These are phyloP conservation scores for Phytophthora sp. DNA, from an alignment of 352 stramenopile species.

Conservation along the genomic window DNA sequence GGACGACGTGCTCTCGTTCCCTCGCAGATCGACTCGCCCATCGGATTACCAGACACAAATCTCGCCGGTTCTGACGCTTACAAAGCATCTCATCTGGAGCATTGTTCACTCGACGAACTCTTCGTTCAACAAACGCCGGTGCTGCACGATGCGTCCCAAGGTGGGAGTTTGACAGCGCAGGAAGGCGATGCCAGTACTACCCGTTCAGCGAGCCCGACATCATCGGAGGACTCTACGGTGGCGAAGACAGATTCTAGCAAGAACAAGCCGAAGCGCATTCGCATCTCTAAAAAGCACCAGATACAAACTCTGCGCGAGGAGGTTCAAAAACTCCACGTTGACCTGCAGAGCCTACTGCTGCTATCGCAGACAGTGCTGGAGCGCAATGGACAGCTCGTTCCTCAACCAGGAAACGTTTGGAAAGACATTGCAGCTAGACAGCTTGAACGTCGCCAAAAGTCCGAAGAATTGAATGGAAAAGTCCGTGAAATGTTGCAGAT, in stretches of 20 bases:
- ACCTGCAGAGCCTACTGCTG: conserved; percentile 11
- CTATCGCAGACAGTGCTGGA: neutral
- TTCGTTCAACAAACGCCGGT: too few relatives aligned
- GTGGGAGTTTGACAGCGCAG: too few relatives aligned
- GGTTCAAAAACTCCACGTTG: conserved; percentile 7
- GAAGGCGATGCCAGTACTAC: too few relatives aligned
- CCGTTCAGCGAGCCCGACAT: neutral
- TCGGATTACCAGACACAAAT: neutral
- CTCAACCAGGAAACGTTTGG: conserved; percentile 22
- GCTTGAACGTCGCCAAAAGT: conserved; percentile 7
- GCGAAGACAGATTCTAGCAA: neutral
- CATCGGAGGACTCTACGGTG: conserved; percentile 6
- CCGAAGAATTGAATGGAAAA: conserved; percentile 30
- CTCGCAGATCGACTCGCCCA: conserved; percentile 21
- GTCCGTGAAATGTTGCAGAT: conserved; percentile 30
- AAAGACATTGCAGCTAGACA: conserved; percentile 31
- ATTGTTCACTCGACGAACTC: neutral
- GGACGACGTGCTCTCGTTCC: conserved; percentile 20
- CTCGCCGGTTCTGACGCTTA: too few relatives aligned
- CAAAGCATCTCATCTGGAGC: neutral
- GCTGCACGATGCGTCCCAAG: too few relatives aligned
- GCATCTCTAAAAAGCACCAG: conserved; percentile 24
- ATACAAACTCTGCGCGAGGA: conserved; percentile 9
- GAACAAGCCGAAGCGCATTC: conserved; percentile 1
- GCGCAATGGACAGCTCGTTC: neutral